phyloP scores from a whole-genome alignment of 106 monocot species.

The Chionographis japonica region DNA sequence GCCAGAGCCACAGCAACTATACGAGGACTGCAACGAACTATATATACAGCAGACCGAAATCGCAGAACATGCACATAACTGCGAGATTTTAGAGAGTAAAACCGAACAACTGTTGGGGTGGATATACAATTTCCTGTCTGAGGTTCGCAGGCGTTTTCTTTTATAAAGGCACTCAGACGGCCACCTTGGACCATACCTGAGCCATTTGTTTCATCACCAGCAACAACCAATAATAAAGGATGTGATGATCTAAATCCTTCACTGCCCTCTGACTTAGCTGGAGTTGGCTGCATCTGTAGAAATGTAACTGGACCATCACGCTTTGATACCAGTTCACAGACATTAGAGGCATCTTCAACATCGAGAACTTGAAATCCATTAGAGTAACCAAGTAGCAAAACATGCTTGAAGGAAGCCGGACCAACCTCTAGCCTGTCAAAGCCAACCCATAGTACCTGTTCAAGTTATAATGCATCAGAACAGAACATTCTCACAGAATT shows the following conservation, averaged over 20 bases:
- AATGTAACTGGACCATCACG: conserved; percentile 92
- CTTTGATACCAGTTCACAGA: conserved; percentile 92
- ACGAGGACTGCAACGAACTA: conserved; percentile 89
- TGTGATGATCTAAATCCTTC: conserved; percentile 80
- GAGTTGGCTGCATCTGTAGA: conserved; percentile 83
- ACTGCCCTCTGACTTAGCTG: conserved; percentile 37
- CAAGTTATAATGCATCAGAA: conserved; percentile 1
- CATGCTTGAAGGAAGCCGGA: conserved; percentile 64
- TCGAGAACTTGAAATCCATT: conserved; percentile 98
- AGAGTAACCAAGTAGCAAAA: conserved; percentile 77
- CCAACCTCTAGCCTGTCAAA: conserved; percentile 85
- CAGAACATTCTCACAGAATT: conserved; percentile 1
- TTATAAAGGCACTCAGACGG: conserved; percentile 69
- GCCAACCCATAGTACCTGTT: conserved; percentile 89
- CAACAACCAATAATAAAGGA: conserved; percentile 85
- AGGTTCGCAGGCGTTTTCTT: conserved; percentile 45
- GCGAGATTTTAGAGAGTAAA: conserved; percentile 87
- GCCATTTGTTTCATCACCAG: conserved; percentile 93
- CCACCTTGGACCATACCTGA: conserved; percentile 79
- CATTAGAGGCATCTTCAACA: conserved; percentile 94
- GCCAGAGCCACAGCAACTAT: conserved; percentile 92
- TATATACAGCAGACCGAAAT: conserved; percentile 89
- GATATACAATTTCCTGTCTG: conserved; percentile 48
- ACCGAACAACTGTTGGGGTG: conserved; percentile 82
- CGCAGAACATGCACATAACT: conserved; percentile 81